These are phyloP conservation scores for Haplosporangium sp. DNA, from an alignment of 371 early-diverging fungal genomes.

Conservation along the genomic window DNA sequence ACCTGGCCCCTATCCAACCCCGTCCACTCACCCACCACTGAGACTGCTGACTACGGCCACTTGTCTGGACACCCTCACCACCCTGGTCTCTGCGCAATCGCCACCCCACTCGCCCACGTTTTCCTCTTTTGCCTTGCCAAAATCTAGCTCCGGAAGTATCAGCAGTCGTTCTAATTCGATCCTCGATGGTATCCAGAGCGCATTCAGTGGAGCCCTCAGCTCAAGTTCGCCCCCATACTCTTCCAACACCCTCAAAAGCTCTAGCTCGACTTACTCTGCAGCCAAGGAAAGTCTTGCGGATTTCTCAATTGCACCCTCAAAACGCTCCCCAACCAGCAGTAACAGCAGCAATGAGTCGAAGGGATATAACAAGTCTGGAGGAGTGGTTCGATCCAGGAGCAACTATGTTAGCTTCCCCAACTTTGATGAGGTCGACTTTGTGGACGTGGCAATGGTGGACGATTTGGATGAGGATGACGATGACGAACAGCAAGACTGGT, in stretches of 20 bases:
- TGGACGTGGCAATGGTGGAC: slow-evolving; percentile 49
- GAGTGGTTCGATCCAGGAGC: slow-evolving; percentile 45
- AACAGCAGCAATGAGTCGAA: slow-evolving; percentile 2
- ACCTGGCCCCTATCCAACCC: slow-evolving; percentile 29
- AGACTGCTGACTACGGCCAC: slow-evolving; percentile 50
- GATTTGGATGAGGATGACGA: slow-evolving; percentile 43
- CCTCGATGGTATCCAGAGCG: slow-evolving; percentile 50
- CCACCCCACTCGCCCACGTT: slow-evolving; percentile 54
- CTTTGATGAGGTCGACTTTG: slow-evolving; percentile 55
- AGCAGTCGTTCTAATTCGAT: slow-evolving; percentile 44
- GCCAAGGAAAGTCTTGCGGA: slow-evolving; percentile 47
- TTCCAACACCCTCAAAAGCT: slow-evolving; percentile 6
- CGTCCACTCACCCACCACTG: slow-evolving; percentile 39
- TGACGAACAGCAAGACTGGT: slow-evolving; percentile 33
- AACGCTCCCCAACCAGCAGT: slow-evolving; percentile 9
- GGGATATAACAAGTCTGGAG: background rate
- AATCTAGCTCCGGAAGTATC: slow-evolving; percentile 14
- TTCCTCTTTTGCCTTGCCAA: slow-evolving; percentile 27
- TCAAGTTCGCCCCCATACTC: slow-evolving; percentile 15
- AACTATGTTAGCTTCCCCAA: slow-evolving; percentile 54
- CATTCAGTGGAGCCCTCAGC: slow-evolving; percentile 23
- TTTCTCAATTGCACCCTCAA: slow-evolving; percentile 43
- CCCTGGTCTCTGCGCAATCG: slow-evolving; percentile 49
- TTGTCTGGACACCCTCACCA: slow-evolving; percentile 41
- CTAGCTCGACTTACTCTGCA: slow-evolving; percentile 35